Percentiles rank a stretch among this genome's conserved stretches.
These are phyloP conservation scores for Phytophthora litchii DNA, from an alignment of 352 stramenopile species.

Conservation along the genomic window DNA sequence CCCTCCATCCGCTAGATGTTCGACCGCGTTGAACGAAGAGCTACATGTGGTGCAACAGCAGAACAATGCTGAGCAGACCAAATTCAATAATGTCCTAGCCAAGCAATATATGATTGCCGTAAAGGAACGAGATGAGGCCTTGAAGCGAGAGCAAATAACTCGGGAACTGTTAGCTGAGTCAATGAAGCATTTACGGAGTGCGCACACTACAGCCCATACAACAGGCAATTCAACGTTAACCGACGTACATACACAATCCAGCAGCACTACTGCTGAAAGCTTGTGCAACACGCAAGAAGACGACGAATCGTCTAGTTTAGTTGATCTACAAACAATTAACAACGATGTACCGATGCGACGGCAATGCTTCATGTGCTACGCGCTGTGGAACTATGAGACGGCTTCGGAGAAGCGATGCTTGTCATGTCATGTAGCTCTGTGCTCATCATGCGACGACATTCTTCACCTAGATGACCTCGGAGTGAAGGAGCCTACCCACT, in stretches of 20 bases:
- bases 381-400: slow-evolving; percentile 18
- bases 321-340: neutral
- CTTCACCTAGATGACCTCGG: slow-evolving; percentile 70
- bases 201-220: neutral
- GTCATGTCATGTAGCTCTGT: slow-evolving; percentile 52
- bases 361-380: slow-evolving; percentile 42
- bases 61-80: slow-evolving; percentile 9
- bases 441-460: slow-evolving; percentile 45
- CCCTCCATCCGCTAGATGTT: neutral
- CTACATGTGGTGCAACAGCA: neutral
- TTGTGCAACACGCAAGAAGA: neutral
- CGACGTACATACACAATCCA: too few relatives aligned
- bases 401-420: slow-evolving; percentile 47
- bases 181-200: slow-evolving; percentile 1
- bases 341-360: slow-evolving; percentile 1
- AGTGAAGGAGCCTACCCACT: slow-evolving; percentile 55
- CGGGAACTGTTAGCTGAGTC: slow-evolving; percentile 37
- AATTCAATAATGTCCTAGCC: slow-evolving; percentile 45
- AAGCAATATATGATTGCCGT: slow-evolving; percentile 51
- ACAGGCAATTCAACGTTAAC: too few relatives aligned
- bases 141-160: slow-evolving; percentile 39
- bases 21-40: neutral
- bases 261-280: neutral
- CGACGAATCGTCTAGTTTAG: neutral
- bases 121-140: slow-evolving; percentile 47